phyloP scores from a whole-genome alignment of 331 rosid genomes.

The Telfairia occidentalis region DNA sequence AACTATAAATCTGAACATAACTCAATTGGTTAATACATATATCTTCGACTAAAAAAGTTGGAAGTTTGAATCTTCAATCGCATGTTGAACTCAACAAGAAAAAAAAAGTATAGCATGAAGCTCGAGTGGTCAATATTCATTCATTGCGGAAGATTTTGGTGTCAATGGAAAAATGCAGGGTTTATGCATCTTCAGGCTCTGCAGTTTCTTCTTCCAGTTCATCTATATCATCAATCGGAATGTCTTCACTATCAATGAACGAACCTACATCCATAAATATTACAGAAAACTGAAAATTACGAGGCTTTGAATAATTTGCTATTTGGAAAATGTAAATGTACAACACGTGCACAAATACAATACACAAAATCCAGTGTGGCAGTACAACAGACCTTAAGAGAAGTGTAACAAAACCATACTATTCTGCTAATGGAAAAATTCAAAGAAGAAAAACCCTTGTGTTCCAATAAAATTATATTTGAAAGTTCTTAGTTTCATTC shows the following conservation, averaged over 20 bases:
- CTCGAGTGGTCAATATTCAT: background rate
- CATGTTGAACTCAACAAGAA: too few species aligned
- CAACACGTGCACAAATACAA: background rate
- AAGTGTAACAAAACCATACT: background rate
- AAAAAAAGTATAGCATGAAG: background rate
- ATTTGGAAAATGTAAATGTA: background rate
- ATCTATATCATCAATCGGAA: slow-evolving; percentile 71
- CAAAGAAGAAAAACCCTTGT: background rate
- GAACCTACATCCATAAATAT: slow-evolving; percentile 22
- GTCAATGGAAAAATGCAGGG: background rate
- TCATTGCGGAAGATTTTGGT: background rate
- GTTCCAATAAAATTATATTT: background rate
- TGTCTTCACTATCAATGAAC: slow-evolving; percentile 41
- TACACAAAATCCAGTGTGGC: background rate
- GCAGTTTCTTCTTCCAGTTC: slow-evolving; percentile 39
- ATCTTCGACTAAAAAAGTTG: too few species aligned
- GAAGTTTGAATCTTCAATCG: too few species aligned
- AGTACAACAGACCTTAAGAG: background rate
- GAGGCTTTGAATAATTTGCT: background rate
- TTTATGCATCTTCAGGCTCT: slow-evolving; percentile 19
- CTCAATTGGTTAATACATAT: too few species aligned
- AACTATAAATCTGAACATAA: too few species aligned
- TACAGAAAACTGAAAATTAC: background rate
- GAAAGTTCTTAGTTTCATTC: background rate
- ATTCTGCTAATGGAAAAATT: background rate